Conservation (phyloP, 2,329 filamentous ascomycete species). For the Calonectria montana region DNA sequence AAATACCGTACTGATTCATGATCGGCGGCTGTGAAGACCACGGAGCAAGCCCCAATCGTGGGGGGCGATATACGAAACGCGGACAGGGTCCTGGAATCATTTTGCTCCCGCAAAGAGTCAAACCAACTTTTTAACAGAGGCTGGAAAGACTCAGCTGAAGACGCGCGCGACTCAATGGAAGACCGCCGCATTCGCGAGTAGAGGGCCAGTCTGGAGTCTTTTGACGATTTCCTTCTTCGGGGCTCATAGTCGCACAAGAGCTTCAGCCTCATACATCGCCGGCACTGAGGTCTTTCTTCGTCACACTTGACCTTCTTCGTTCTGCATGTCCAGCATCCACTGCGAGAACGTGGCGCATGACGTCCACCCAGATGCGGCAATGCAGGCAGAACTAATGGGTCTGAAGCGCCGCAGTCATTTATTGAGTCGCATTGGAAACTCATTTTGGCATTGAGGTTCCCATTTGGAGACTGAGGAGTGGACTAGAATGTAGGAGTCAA, state of each 20-base stretch:
- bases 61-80: background rate
- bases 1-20: conserved; percentile 51
- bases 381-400: background rate
- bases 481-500: background rate
- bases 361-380: conserved; percentile 1
- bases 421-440: background rate
- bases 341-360: conserved; percentile 32
- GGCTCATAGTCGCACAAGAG: conserved; percentile 45
- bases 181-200: background rate
- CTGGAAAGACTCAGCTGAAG: background rate
- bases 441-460: background rate
- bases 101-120: conserved; percentile 1
- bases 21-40: conserved; percentile 44
- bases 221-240: conserved; percentile 18
- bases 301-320: conserved; percentile 48
- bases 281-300: conserved; percentile 41
- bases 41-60: conserved; percentile 30
- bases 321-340: conserved; percentile 44
- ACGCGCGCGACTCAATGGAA: background rate
- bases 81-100: background rate
- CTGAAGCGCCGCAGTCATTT: background rate
- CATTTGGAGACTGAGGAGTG: background rate
- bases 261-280: conserved; percentile 41
- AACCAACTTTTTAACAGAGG: background rate
- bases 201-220: background rate